A percentile compares a stretch with the other conserved stretches of the same genome.
These are phyloP conservation scores for Phytophthora rubi DNA, from an alignment of 352 stramenopile genomes.

Conservation along the genomic window DNA sequence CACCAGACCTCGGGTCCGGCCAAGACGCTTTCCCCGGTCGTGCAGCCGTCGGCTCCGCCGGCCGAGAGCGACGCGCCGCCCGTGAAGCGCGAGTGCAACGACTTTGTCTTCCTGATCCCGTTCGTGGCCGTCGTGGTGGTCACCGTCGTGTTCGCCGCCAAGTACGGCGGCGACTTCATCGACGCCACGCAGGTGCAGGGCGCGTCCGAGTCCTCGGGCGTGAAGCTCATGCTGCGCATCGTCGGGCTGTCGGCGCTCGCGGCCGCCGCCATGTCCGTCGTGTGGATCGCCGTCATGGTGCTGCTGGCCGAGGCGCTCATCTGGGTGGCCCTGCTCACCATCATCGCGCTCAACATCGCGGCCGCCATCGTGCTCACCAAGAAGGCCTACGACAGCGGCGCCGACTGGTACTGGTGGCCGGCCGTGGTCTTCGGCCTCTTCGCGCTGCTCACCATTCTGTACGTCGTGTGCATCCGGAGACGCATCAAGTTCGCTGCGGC, in stretches of 20 bases:
- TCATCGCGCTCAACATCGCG: conserved; percentile 51
- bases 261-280: conserved; percentile 65
- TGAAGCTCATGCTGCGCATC: conserved; percentile 67
- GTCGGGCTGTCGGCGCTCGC: conserved; percentile 58
- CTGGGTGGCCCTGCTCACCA: conserved; percentile 38
- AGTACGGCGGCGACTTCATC: conserved; percentile 73
- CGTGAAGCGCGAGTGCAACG: conserved; percentile 67
- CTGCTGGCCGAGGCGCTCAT: conserved; percentile 72
- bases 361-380: conserved; percentile 75
- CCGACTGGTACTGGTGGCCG: conserved; percentile 75
- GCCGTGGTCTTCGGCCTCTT: conserved; percentile 59
- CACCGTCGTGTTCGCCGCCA: conserved; percentile 55
- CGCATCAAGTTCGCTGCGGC: conserved; percentile 93
- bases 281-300: conserved; percentile 84
- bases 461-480: conserved; percentile 74
- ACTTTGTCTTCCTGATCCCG: conserved; percentile 76
- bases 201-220: conserved; percentile 45
- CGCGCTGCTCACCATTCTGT: conserved; percentile 59
- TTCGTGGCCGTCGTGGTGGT: conserved; percentile 63
- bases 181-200: conserved; percentile 50
- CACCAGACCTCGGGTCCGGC: conserved; percentile 19
- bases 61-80: conserved; percentile 11
- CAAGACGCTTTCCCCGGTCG: conserved; percentile 15
- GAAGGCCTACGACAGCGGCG: conserved; percentile 61
- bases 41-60: conserved; percentile 17